A percentile compares a stretch with the other conserved stretches of the same genome.
phyloP scores from a whole-genome alignment of 179 eudicot genomes.

The Patellifolia procumbens region DNA sequence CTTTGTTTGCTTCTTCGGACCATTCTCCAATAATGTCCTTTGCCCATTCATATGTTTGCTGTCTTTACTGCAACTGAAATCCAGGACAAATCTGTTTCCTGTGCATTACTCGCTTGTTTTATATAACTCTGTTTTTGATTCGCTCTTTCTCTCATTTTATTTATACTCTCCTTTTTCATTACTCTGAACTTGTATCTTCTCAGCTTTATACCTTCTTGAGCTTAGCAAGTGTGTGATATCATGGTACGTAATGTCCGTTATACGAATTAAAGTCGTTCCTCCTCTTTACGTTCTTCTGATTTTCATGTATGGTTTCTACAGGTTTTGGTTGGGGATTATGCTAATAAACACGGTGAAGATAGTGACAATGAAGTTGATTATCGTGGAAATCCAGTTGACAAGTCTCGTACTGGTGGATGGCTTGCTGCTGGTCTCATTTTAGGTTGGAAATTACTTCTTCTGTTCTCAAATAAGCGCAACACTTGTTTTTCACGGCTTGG shows the following conservation, averaged over 20 bases:
- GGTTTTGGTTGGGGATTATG: slow-evolving; percentile 46
- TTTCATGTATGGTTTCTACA: slow-evolving; percentile 21
- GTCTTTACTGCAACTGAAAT: slow-evolving; percentile 16
- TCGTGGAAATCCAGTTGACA: slow-evolving; percentile 74
- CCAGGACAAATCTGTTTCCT: slow-evolving; percentile 1
- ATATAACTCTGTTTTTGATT: not conserved
- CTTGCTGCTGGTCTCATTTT: slow-evolving; percentile 91
- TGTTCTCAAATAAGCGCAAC: too few species aligned
- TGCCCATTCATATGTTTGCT: slow-evolving; percentile 17
- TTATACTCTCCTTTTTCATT: not conserved
- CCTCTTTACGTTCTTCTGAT: not conserved
- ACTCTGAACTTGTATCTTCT: not conserved
- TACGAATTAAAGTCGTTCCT: too few species aligned
- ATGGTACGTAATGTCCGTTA: slow-evolving; percentile 30
- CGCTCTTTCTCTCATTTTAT: slow-evolving; percentile 1
- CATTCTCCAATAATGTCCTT: slow-evolving; percentile 22
- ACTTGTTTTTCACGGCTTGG: too few species aligned
- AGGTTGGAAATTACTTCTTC: slow-evolving; percentile 44
- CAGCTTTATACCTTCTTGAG: slow-evolving; percentile 5
- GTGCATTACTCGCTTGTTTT: not conserved
- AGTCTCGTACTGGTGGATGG: slow-evolving; percentile 83
- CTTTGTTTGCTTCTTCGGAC: slow-evolving; percentile 15
- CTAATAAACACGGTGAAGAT: slow-evolving; percentile 35
- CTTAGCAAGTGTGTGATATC: slow-evolving; percentile 14
- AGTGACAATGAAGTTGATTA: slow-evolving; percentile 55